Conservation (phyloP, 306 rosid genomes). For the Betula pendula region DNA sequence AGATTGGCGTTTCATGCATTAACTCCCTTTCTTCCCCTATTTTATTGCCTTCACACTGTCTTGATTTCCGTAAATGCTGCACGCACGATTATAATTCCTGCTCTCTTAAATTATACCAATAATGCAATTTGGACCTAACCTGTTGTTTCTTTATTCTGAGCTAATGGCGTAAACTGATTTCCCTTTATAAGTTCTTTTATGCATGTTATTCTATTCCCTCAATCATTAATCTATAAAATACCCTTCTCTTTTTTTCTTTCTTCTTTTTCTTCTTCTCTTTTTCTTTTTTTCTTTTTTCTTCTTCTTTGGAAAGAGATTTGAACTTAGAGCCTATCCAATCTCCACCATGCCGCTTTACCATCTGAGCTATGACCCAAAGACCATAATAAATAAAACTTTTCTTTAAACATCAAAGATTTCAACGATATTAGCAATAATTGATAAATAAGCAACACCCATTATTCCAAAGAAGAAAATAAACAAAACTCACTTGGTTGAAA, state of each 20-base stretch:
- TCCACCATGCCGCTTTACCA: neutral
- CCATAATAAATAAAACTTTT: neutral
- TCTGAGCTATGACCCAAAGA: neutral
- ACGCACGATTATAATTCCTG: slow-evolving; percentile 28
- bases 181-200: neutral
- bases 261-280: neutral
- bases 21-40: slow-evolving; percentile 18
- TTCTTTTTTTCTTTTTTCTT: no score
- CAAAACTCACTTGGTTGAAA: slow-evolving; percentile 1
- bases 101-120: slow-evolving; percentile 17
- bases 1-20: slow-evolving; percentile 15
- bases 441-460: neutral
- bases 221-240: neutral
- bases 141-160: slow-evolving; percentile 13
- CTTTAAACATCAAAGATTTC: neutral
- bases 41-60: neutral
- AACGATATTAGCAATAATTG: neutral
- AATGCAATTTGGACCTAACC: slow-evolving; percentile 32
- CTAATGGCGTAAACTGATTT: neutral
- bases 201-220: neutral
- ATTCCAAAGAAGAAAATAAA: neutral
- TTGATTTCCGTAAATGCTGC: slow-evolving; percentile 13
- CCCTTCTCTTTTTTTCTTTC: neutral
- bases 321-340: neutral
- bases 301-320: neutral